Base-by-base conservation (phyloP, 306 rosid genomes). In the Citrullus mucosospermus region DNA sequence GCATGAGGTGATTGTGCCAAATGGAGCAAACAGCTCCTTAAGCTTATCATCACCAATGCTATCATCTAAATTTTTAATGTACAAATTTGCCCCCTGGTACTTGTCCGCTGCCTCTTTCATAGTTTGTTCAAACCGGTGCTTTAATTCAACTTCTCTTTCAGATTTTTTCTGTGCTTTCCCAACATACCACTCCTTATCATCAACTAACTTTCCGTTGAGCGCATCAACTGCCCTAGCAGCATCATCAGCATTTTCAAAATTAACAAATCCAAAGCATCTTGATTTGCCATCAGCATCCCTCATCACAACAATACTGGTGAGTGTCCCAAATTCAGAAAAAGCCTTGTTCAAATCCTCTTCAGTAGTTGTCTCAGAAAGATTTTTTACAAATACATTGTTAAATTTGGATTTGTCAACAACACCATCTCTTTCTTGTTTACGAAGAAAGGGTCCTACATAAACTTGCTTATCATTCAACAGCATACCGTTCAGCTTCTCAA, bases 211-310 rank as follows among this genome's bases (percentile, higher is more conserved):
- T 32, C 84, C 86, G 66, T 84, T 84, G 30, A 84, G 73, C 13
- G 82, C 72, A 53, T 84, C 84, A 32, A 84, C 84, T 30, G 86
- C 30, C 38, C 18, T 50, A 54, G 82, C 86, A 38, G 86, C 86
- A 72, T 84, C 86, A 18, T 84, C 82, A 3, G 80, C 63, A 22
- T 44, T 75, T 30, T 84, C 86, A 84, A 84, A 84, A 69, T 84
- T 84, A 25, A 84, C 86, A 80, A 84, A 84, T 43, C 86, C 84
- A 84, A 84, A 84, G 22, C 86, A 75, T 16, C 73, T 84, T 3
- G 86, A 84, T 72, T 84, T 84, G 1, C 84, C 86, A 30, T 84
- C 86, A 20, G 56, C 86, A 61, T 84, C 86, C 44, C 86, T 80
- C 86, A 84, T 77, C 58, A 84, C 84, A 43, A 81, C 82, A 28